Percentiles rank a stretch among this genome's conserved stretches.
These are phyloP conservation scores for Aspergillus felis DNA, from an alignment of 2,329 filamentous ascomycete species.

Conservation along the genomic window DNA sequence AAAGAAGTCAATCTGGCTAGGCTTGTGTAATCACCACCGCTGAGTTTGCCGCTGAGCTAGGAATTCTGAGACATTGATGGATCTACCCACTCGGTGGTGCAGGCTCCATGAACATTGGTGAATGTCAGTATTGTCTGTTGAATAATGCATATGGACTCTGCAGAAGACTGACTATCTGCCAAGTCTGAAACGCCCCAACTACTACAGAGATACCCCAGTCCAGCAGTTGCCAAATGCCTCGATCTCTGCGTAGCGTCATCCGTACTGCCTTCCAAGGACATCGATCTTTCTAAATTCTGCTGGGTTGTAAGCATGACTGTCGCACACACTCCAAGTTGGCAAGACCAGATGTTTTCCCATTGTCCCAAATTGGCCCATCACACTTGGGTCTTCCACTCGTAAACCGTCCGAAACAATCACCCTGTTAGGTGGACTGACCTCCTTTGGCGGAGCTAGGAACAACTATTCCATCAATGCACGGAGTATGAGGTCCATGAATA, in stretches of 20 bases:
- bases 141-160: background rate
- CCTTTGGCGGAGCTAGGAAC: conserved; percentile 67
- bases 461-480: conserved; percentile 64
- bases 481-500: conserved; percentile 17
- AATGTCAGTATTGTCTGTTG: conserved; percentile 44
- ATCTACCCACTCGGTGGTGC: conserved; percentile 63
- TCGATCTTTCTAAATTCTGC: conserved; percentile 64
- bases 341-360: conserved; percentile 62
- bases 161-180: background rate
- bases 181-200: conserved; percentile 63
- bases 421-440: conserved; percentile 62
- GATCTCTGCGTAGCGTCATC: conserved; percentile 51
- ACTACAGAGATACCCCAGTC: conserved; percentile 45
- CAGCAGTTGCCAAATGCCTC: conserved; percentile 56
- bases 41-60: conserved; percentile 51
- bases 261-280: conserved; percentile 45
- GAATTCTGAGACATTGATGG: conserved; percentile 55
- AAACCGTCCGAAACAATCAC: conserved; percentile 50
- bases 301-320: conserved; percentile 39
- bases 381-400: conserved; percentile 52
- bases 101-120: conserved; percentile 54
- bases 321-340: background rate
- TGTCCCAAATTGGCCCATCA: conserved; percentile 61
- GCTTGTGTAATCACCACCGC: conserved; percentile 59
- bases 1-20: conserved; percentile 61